These are phyloP conservation scores for Cladosporium colombiae DNA, from an alignment of 2,329 filamentous ascomycete species.

Conservation along the genomic window DNA sequence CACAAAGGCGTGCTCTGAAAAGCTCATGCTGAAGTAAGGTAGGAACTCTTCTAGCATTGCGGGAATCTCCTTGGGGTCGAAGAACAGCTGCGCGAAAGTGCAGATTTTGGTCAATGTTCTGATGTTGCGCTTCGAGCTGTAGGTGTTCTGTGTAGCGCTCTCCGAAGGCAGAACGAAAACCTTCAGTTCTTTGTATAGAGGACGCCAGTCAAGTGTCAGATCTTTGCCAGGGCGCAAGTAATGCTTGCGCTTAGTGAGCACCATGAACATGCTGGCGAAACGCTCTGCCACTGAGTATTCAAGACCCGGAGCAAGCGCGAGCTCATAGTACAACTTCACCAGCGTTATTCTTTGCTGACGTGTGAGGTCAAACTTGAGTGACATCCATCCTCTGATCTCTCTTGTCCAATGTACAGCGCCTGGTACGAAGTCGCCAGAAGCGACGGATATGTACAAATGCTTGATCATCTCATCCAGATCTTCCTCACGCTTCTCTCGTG, in stretches of 20 bases:
- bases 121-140: slow-evolving; percentile 61
- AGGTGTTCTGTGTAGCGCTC: slow-evolving; percentile 62
- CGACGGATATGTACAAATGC: slow-evolving; percentile 87
- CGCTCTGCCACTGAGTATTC: slow-evolving; percentile 80
- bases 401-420: slow-evolving; percentile 96
- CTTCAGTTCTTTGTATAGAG: slow-evolving; percentile 90
- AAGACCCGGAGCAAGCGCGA: slow-evolving; percentile 84
- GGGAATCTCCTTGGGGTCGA: slow-evolving; percentile 83
- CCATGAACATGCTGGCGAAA: slow-evolving; percentile 95
- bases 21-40: slow-evolving; percentile 82
- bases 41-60: slow-evolving; percentile 61
- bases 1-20: slow-evolving; percentile 87
- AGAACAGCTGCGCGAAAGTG: slow-evolving; percentile 86
- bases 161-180: slow-evolving; percentile 84
- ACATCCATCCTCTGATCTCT: slow-evolving; percentile 92
- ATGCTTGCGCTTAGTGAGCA: slow-evolving; percentile 96
- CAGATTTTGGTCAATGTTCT: slow-evolving; percentile 84
- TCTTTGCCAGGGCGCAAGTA: slow-evolving; percentile 90
- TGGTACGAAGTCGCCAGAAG: slow-evolving; percentile 89
- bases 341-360: slow-evolving; percentile 79
- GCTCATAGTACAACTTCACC: slow-evolving; percentile 90
- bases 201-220: slow-evolving; percentile 88
- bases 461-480: slow-evolving; percentile 87
- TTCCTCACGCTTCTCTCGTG: slow-evolving; percentile 72
- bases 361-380: slow-evolving; percentile 95